Evolutionary conservation across 495 filamentous ascomycete genomes (phyloP), one percentile per base, ranked within the genome.

Genomic region (Talaromyces liani): DNA sequence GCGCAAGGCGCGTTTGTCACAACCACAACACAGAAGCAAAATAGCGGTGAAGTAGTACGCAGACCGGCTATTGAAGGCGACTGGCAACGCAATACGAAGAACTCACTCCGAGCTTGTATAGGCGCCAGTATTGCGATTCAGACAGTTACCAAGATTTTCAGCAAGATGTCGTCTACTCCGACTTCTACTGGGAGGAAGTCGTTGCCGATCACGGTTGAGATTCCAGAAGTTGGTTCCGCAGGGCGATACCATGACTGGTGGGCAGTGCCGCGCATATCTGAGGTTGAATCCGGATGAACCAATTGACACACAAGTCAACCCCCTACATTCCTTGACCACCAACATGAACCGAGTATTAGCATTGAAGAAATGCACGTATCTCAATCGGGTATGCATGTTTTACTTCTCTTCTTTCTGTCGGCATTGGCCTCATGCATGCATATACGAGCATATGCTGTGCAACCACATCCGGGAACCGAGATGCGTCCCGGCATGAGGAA

Each of bases 221-320:
- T 90, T 49, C 85, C 85, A 2, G 75, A 75, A 41, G 69, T 79
- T 6, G 83, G 77, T 7, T 72, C 79, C 4, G 82, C 84, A 67
- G 69, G 73, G 20, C 77, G 72, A 47, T 88, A 89, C 77, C 85
- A 90, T 76, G 85, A 87, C 66, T 91, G 87, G 85, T 94, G 91
- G 91, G 78, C 86, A 64, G 87, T 93, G 63, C 89, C 89, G 31
- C 29, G 57, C 33, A 59, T 33, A 34, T 20, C 34, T 12, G 57
- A 59, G 31, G 57, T 39, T 31, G 34, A 55, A 3, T 55, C 51
- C 1, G 20, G 51, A 27, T 55, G 25, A 55, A 55, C 9, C 10
- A 29, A 16, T 55, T 10, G 45, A 20, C 45, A 22, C 1, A 8
- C 3, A 47, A 18, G 18, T 12, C 45, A 22, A 18, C 20, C 41